Conservation (phyloP, 352 stramenopile genomes). For the Salisapilia sapeloensis region DNA sequence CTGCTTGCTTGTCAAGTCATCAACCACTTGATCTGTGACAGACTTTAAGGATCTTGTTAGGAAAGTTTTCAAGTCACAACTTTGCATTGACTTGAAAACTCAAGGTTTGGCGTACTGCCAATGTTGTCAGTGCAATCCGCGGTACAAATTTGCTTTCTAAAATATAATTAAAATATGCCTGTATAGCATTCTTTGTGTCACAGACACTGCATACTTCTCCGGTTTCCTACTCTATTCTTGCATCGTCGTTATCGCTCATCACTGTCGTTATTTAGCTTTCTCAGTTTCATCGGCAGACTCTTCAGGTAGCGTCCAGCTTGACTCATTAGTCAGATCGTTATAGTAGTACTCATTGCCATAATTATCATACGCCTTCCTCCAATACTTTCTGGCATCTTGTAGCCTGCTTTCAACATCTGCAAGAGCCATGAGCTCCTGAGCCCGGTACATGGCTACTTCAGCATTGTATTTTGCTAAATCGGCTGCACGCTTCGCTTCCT, state of each 20-base stretch:
- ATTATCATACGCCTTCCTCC: conserved; percentile 15
- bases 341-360: conserved; percentile 53
- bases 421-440: conserved; percentile 19
- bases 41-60: no score
- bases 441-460: conserved; percentile 19
- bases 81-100: no score
- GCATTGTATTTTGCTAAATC: conserved; percentile 35
- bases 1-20: no score
- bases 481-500: conserved; percentile 37
- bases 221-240: neutral
- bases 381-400: conserved; percentile 5
- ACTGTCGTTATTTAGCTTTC: neutral
- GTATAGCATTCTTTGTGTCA: no score
- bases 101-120: no score
- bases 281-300: neutral
- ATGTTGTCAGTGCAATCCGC: no score
- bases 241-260: no score
- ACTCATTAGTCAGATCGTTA: conserved; percentile 26
- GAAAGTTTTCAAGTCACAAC: no score
- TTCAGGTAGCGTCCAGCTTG: conserved; percentile 25
- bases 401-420: conserved; percentile 13
- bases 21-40: no score
- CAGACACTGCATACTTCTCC: conserved; percentile 1
- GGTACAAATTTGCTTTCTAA: no score
- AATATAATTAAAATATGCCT: no score